These are phyloP conservation scores for Adansonia gregorii DNA, from an alignment of 441 rosid species.

Conservation along the genomic window DNA sequence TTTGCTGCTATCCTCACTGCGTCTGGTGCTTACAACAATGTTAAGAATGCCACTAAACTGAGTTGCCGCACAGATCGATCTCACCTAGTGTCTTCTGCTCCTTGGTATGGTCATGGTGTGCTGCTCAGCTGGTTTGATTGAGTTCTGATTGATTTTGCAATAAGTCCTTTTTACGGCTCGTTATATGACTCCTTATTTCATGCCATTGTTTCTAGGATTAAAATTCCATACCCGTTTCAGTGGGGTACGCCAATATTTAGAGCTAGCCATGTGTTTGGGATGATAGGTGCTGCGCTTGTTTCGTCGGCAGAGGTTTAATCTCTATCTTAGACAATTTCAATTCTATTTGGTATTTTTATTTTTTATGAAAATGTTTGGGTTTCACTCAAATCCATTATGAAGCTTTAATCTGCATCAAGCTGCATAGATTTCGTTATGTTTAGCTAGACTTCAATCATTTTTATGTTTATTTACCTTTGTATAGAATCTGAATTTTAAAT, in stretches of 20 bases:
- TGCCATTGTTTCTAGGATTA: slow-evolving; percentile 59
- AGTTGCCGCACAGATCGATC: slow-evolving; percentile 85
- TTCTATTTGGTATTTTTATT: slow-evolving; percentile 2
- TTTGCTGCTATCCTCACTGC: slow-evolving; percentile 89
- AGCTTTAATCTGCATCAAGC: slow-evolving; percentile 4
- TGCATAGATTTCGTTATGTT: neutral
- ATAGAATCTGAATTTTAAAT: slow-evolving; percentile 1
- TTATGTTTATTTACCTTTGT: neutral
- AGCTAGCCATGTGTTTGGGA: slow-evolving; percentile 92
- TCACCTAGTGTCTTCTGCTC: slow-evolving; percentile 75
- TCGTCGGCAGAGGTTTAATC: slow-evolving; percentile 77
- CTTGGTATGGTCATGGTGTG: slow-evolving; percentile 56
- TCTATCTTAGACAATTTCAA: slow-evolving; percentile 15
- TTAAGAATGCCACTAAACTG: slow-evolving; percentile 49
- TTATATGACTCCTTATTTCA: slow-evolving; percentile 17
- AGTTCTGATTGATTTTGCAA: neutral
- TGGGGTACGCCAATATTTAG: slow-evolving; percentile 95
- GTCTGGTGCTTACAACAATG: slow-evolving; percentile 92
- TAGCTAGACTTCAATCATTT: neutral
- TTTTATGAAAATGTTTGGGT: neutral
- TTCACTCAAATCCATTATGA: neutral
- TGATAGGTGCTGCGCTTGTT: slow-evolving; percentile 90
- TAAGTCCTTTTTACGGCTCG: neutral
- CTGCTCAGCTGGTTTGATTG: neutral
- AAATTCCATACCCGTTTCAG: slow-evolving; percentile 88